Conservation (phyloP, 2,329 filamentous ascomycete species). For the Alternaria angustiovoidea region DNA sequence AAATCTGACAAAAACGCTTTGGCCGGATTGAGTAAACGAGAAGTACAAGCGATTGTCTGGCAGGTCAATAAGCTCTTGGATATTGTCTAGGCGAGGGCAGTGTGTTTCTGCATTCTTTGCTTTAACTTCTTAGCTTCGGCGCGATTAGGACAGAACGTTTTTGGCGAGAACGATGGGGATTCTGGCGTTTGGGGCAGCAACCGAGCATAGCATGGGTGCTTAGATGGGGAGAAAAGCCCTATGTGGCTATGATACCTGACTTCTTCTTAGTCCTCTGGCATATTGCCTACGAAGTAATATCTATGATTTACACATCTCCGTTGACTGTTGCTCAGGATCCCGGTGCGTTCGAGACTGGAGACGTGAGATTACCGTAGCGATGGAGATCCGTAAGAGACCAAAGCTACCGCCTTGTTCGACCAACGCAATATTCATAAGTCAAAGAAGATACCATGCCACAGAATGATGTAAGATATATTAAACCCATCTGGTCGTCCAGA, state of each 20-base stretch:
- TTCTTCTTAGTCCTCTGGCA: not conserved
- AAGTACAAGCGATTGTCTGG: not conserved
- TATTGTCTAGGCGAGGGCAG: not conserved
- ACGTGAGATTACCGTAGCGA: not conserved
- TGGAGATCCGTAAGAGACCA: not conserved
- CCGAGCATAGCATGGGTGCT: not conserved
- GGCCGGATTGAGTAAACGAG: not conserved
- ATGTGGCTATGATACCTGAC: constrained; percentile 12
- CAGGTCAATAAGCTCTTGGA: not conserved
- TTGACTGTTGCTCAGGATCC: not conserved
- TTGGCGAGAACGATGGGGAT: constrained; percentile 1
- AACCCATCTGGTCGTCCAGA: constrained; percentile 6
- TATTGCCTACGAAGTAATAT: not conserved
- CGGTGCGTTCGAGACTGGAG: not conserved
- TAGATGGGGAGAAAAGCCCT: not conserved
- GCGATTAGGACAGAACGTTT: not conserved
- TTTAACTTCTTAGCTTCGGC: constrained; percentile 1
- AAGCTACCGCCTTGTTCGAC: not conserved
- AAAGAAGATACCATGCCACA: not conserved
- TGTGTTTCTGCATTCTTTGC: not conserved
- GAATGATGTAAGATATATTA: constrained; percentile 13
- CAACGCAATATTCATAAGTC: not conserved
- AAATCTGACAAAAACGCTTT: not conserved
- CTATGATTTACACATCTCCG: not conserved
- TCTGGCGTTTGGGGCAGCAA: constrained; percentile 10